phyloP scores from a whole-genome alignment of 371 early-diverging fungal genomes.

The Mortierella sp. region DNA sequence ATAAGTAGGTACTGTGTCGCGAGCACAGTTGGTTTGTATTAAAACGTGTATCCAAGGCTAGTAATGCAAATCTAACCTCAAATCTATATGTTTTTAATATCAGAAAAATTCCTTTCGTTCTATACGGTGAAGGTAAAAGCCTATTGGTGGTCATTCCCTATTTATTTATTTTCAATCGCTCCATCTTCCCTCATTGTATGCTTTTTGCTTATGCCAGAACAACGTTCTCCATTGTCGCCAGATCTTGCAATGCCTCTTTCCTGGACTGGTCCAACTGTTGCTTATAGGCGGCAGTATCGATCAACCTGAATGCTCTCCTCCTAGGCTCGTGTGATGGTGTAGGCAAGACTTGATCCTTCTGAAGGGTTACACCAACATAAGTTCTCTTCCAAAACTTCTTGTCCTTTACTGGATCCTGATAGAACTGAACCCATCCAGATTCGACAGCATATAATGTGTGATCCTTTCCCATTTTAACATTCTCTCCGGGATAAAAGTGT shows the following conservation, averaged over 20 bases:
- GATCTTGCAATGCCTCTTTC: constrained; percentile 48
- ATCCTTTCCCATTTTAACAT: constrained; percentile 93
- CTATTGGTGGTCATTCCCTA: too few relatives aligned
- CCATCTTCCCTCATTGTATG: background rate
- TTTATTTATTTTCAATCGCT: background rate
- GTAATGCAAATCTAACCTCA: too few relatives aligned
- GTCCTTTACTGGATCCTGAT: constrained; percentile 77
- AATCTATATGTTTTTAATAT: too few relatives aligned
- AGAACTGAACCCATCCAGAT: constrained; percentile 90
- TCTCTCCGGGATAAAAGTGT: constrained; percentile 89
- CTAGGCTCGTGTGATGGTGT: constrained; percentile 74
- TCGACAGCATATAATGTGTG: constrained; percentile 90
- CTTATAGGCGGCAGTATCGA: constrained; percentile 68
- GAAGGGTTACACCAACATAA: constrained; percentile 82
- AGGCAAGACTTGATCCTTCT: constrained; percentile 76
- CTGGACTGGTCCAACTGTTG: constrained; percentile 47
- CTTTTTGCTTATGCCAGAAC: constrained; percentile 29
- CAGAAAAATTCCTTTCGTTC: too few relatives aligned
- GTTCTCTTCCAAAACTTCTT: constrained; percentile 73
- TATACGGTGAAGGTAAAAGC: too few relatives aligned
- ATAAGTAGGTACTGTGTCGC: too few relatives aligned
- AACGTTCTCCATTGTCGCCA: constrained; percentile 39
- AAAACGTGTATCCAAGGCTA: too few relatives aligned
- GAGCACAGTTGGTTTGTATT: too few relatives aligned
- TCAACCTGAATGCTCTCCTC: constrained; percentile 78